A percentile compares a stretch with the other conserved stretches of the same genome.
phyloP scores from a whole-genome alignment of 2,329 filamentous ascomycete species.

The Leptographium radiaticola region DNA sequence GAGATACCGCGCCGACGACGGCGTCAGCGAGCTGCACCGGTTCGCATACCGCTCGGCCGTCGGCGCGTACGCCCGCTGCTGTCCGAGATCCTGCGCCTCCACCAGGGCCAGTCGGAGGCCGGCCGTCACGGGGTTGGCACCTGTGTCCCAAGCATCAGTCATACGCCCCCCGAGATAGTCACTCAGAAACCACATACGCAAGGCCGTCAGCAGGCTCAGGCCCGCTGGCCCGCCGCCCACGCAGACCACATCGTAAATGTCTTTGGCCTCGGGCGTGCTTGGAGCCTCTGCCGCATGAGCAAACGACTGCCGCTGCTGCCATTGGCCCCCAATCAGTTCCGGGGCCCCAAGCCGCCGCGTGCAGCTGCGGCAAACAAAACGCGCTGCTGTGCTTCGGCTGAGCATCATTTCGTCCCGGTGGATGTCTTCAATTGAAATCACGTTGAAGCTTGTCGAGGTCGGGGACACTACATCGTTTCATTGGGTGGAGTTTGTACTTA shows the following conservation, averaged over 20 bases:
- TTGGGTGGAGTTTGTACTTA: not conserved
- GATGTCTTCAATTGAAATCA: not conserved
- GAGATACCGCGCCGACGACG: constrained; percentile 72
- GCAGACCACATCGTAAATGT: constrained; percentile 88
- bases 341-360: constrained; percentile 21
- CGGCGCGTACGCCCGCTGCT: constrained; percentile 52
- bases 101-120: constrained; percentile 75
- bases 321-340: constrained; percentile 5
- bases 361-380: constrained; percentile 32
- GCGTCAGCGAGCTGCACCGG: constrained; percentile 88
- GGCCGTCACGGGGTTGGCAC: constrained; percentile 61
- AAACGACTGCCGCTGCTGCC: not conserved
- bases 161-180: not conserved
- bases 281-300: constrained; percentile 20
- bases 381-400: not conserved
- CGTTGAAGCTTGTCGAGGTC: not conserved
- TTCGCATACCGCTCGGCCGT: constrained; percentile 68
- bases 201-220: constrained; percentile 64
- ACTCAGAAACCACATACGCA: constrained; percentile 41
- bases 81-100: constrained; percentile 74
- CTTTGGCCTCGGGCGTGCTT: constrained; percentile 28
- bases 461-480: not conserved
- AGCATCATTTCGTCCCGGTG: constrained; percentile 4
- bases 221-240: constrained; percentile 84
- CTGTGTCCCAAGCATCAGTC: constrained; percentile 25